phyloP scores from a whole-genome alignment of 2,329 filamentous ascomycete species.

The Metarhizium sp. region DNA sequence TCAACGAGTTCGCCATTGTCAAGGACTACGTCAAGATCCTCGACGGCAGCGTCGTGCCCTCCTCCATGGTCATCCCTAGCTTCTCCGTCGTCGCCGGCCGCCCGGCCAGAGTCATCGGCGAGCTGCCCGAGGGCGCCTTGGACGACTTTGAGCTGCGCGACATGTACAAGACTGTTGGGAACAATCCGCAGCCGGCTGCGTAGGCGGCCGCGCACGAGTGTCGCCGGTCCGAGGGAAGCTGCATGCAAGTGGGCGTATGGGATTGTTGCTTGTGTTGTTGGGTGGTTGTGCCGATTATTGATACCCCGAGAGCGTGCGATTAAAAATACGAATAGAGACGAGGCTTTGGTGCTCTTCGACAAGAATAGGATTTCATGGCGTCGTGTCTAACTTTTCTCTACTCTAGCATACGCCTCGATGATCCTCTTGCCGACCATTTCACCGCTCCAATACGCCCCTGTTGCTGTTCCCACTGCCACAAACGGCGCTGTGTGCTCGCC shows the following conservation, averaged over 20 bases:
- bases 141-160: slow-evolving; percentile 57
- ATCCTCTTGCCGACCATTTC: slow-evolving; percentile 65
- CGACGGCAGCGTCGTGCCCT: slow-evolving; percentile 73
- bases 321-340: too few relatives aligned
- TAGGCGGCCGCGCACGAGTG: slow-evolving; percentile 7
- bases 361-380: too few relatives aligned
- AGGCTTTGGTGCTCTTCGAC: not conserved
- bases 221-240: too few relatives aligned
- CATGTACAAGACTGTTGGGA: slow-evolving; percentile 55
- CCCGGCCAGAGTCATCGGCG: slow-evolving; percentile 71
- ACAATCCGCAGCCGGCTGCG: slow-evolving; percentile 33
- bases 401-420: slow-evolving; percentile 38
- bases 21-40: slow-evolving; percentile 89
- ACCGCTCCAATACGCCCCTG: slow-evolving; percentile 87
- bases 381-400: not conserved
- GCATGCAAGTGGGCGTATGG: too few relatives aligned
- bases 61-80: slow-evolving; percentile 85
- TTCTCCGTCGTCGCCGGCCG: slow-evolving; percentile 84
- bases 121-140: slow-evolving; percentile 63
- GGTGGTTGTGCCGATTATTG: not conserved
- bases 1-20: slow-evolving; percentile 82
- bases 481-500: slow-evolving; percentile 90
- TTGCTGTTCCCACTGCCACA: slow-evolving; percentile 77
- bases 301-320: not conserved
- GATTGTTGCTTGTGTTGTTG: too few relatives aligned